Conservation (phyloP, 2,329 filamentous ascomycete genomes). For the Aspergillus tanneri region DNA sequence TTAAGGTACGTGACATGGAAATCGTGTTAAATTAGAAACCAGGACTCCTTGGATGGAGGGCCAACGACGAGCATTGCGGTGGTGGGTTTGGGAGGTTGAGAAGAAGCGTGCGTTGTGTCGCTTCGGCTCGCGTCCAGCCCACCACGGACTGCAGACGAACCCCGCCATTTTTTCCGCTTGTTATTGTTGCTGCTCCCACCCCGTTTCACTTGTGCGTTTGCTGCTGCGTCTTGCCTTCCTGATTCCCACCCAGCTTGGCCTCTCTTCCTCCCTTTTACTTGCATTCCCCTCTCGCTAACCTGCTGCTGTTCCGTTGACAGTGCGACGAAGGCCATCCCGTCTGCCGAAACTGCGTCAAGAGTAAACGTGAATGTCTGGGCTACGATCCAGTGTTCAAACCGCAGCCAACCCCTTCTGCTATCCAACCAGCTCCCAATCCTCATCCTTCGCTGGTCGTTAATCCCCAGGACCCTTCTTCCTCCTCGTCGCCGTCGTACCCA, state of each 20-base stretch:
- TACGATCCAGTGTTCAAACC: conserved; percentile 71
- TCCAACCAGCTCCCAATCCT: conserved; percentile 58
- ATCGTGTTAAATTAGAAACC: not conserved
- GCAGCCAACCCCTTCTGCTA: conserved; percentile 67
- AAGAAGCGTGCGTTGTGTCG: conserved; percentile 16
- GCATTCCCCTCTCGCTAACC: too few species aligned
- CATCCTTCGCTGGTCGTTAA: conserved; percentile 43
- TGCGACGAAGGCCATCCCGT: conserved; percentile 94
- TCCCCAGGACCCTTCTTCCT: conserved; percentile 37
- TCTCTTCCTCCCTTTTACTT: conserved; percentile 10
- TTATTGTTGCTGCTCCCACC: conserved; percentile 15
- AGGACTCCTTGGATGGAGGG: not conserved
- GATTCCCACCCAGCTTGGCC: too few species aligned
- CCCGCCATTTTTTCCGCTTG: conserved; percentile 26
- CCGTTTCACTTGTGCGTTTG: conserved; percentile 9
- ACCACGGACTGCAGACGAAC: conserved; percentile 19
- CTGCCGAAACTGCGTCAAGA: conserved; percentile 71
- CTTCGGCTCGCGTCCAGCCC: conserved; percentile 25
- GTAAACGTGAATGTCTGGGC: conserved; percentile 65
- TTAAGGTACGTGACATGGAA: conserved; percentile 60
- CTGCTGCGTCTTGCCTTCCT: conserved; percentile 8
- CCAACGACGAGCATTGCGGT: conserved; percentile 2
- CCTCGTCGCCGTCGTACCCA: conserved; percentile 30
- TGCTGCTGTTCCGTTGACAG: conserved; percentile 48
- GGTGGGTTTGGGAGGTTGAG: conserved; percentile 11